Percentiles rank a stretch among this genome's conserved stretches.
Evolutionary conservation across 768 basidiomycete genomes (phyloP).

Genomic region (Omphalotus guepiniiformis): DNA sequence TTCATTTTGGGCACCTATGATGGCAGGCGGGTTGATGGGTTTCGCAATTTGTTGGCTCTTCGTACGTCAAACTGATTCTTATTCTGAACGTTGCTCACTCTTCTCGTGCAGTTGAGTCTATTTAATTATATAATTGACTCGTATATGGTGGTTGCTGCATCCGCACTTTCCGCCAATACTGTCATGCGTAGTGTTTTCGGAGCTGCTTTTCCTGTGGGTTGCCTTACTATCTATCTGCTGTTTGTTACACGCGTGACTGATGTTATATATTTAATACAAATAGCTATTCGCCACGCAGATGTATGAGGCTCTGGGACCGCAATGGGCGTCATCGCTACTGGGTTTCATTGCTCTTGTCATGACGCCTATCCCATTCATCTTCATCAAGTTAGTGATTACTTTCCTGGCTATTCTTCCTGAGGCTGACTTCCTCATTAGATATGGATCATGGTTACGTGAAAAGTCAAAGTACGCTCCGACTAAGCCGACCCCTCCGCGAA

Average conservation of each 20-base stretch:
- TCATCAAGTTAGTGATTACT: constrained; percentile 30
- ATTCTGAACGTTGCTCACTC: background rate
- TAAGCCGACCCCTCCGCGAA: background rate
- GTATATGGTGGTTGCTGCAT: constrained; percentile 51
- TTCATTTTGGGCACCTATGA: constrained; percentile 49
- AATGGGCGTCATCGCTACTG: constrained; percentile 57
- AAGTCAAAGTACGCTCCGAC: constrained; percentile 41
- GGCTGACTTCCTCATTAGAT: constrained; percentile 22
- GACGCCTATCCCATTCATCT: constrained; percentile 49
- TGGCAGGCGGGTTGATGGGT: constrained; percentile 46
- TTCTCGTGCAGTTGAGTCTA: constrained; percentile 43
- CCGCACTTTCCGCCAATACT: constrained; percentile 51
- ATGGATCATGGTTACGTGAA: constrained; percentile 36
- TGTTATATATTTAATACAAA: constrained; percentile 6
- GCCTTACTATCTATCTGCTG: constrained; percentile 6
- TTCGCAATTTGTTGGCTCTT: constrained; percentile 52
- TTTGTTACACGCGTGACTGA: no score
- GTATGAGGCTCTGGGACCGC: constrained; percentile 44
- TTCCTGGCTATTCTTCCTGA: background rate
- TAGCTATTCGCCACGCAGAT: constrained; percentile 54
- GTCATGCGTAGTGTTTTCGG: constrained; percentile 52
- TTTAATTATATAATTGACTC: constrained; percentile 63
- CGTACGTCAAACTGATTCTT: constrained; percentile 29
- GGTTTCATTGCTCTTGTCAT: constrained; percentile 47
- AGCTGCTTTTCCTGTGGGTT: constrained; percentile 47